Evolutionary conservation across 106 monocot genomes (phyloP).

Genomic region (Vanilla planifolia): DNA sequence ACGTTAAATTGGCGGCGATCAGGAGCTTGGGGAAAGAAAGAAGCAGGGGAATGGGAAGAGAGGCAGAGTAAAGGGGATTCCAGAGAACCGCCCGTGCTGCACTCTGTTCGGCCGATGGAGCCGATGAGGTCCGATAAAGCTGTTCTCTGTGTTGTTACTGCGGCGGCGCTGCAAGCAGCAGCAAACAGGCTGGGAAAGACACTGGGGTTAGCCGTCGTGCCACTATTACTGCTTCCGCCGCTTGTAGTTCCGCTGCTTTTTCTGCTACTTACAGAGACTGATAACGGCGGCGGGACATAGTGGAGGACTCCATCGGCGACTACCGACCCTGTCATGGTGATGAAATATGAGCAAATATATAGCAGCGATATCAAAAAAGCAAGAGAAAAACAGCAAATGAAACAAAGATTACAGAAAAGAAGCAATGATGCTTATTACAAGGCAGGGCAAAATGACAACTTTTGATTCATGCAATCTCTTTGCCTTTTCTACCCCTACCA

Average conservation of each 20-base stretch:
- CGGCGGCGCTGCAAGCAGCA: neutral
- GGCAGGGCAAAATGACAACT: too few relatives aligned
- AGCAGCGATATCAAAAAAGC: neutral
- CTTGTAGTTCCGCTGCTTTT: conserved; percentile 2
- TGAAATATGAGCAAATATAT: neutral
- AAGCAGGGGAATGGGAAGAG: neutral
- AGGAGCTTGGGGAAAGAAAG: neutral
- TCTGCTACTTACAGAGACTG: neutral
- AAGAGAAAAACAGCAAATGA: neutral
- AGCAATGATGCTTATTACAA: neutral
- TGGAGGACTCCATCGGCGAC: neutral
- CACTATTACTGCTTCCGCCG: neutral
- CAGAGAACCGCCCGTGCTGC: too few relatives aligned
- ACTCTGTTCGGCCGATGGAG: neutral
- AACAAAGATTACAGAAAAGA: neutral
- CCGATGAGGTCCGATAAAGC: conserved; percentile 3
- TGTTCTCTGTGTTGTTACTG: neutral
- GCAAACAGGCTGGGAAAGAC: neutral
- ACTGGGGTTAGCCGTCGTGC: neutral
- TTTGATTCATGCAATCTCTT: too few relatives aligned
- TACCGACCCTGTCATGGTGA: neutral
- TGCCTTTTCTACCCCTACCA: too few relatives aligned
- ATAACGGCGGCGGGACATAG: neutral
- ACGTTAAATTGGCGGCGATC: conserved; percentile 3
- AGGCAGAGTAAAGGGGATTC: conserved; percentile 6